Evolutionary conservation across 306 rosid genomes (phyloP).

Genomic region (Sesbania bispinosa): DNA sequence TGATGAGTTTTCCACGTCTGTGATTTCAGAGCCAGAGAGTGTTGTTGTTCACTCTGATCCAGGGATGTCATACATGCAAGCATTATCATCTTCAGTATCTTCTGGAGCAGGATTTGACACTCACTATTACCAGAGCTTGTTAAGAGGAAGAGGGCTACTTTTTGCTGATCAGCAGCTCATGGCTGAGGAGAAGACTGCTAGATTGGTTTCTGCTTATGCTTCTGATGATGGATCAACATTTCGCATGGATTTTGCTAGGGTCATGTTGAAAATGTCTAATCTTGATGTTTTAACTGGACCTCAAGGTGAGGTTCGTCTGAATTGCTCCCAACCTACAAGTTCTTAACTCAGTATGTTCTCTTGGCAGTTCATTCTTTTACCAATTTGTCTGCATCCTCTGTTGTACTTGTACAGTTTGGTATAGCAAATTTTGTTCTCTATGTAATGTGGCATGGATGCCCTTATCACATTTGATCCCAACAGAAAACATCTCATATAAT

Average conservation of each 20-base stretch:
- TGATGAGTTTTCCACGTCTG: constrained; percentile 16
- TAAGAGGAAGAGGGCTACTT: constrained; percentile 73
- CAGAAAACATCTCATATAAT: neutral
- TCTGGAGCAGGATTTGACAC: constrained; percentile 63
- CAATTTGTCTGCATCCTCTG: neutral
- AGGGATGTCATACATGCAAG: constrained; percentile 43
- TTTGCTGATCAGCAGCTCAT: constrained; percentile 86
- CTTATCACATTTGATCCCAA: neutral
- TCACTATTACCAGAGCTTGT: constrained; percentile 59
- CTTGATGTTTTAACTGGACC: constrained; percentile 44
- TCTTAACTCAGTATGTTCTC: neutral
- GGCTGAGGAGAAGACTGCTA: constrained; percentile 56
- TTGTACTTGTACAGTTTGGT: neutral
- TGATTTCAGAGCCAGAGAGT: constrained; percentile 18
- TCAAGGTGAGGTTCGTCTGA: constrained; percentile 40
- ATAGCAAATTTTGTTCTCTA: neutral
- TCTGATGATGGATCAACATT: constrained; percentile 76
- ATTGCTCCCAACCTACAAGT: constrained; percentile 28
- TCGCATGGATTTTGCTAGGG: constrained; percentile 69
- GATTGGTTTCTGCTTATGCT: constrained; percentile 67
- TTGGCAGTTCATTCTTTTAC: neutral
- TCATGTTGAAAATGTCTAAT: constrained; percentile 67
- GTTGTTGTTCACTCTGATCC: constrained; percentile 27
- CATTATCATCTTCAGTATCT: constrained; percentile 45
- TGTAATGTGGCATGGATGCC: constrained; percentile 8